Conservation (phyloP, 257 asterid genomes). For the Euphrasia confusa region DNA sequence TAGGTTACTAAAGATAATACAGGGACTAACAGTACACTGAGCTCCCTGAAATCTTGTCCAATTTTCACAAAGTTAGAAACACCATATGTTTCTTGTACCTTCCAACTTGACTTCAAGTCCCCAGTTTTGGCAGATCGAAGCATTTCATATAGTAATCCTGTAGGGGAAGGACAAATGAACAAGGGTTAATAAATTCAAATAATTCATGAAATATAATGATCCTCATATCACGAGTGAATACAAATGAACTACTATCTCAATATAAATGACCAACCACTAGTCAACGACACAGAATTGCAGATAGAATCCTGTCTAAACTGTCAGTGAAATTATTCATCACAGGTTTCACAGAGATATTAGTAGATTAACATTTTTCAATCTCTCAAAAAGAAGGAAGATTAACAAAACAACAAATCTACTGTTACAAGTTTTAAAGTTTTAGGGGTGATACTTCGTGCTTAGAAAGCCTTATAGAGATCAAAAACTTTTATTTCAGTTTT, state of each 20-base stretch:
- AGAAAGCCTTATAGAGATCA: neutral
- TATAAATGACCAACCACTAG: neutral
- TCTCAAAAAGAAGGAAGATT: constrained; percentile 4
- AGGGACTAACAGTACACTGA: constrained; percentile 17
- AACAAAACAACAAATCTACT: constrained; percentile 10
- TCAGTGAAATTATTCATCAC: neutral
- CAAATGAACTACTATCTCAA: constrained; percentile 4
- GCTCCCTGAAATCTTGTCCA: constrained; percentile 17
- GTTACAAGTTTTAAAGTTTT: constrained; percentile 5
- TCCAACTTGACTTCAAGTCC: constrained; percentile 90
- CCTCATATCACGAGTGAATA: constrained; percentile 1
- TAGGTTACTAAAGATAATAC: constrained; percentile 9
- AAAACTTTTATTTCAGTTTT: neutral
- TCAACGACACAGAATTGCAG: constrained; percentile 5
- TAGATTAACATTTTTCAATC: neutral
- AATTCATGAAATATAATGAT: neutral
- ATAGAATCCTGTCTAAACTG: constrained; percentile 14
- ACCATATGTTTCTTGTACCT: constrained; percentile 43
- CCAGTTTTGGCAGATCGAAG: constrained; percentile 87
- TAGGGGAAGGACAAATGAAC: constrained; percentile 23
- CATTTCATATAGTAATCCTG: constrained; percentile 93
- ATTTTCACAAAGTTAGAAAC: constrained; percentile 12
- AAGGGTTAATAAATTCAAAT: constrained; percentile 12
- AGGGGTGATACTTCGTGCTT: neutral
- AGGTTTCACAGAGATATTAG: neutral